Percentiles rank a stretch among this genome's conserved stretches.
Evolutionary conservation across 1,284 basidiomycete species (phyloP).

Genomic region (Inonotus hispidus): DNA sequence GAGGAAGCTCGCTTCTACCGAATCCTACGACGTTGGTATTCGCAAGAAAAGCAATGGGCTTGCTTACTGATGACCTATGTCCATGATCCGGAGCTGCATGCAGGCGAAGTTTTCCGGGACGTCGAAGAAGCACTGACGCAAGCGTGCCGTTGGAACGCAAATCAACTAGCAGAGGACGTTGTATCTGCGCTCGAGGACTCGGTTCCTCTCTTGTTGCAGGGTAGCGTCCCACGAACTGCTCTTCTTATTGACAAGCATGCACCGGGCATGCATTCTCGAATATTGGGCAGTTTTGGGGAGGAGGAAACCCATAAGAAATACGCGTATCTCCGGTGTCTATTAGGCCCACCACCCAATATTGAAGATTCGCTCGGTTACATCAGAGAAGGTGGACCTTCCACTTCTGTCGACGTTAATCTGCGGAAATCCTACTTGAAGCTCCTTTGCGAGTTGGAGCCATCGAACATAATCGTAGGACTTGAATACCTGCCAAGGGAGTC

Average conservation of each 20-base stretch:
- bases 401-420: conserved; percentile 30
- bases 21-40: conserved; percentile 79
- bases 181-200: conserved; percentile 45
- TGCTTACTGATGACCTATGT: conserved; percentile 69
- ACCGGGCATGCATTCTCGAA: conserved; percentile 57
- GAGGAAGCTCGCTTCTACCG: conserved; percentile 85
- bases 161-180: conserved; percentile 48
- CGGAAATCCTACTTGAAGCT: conserved; percentile 66
- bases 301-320: conserved; percentile 55
- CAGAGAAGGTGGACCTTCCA: conserved; percentile 26
- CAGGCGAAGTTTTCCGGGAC: conserved; percentile 56
- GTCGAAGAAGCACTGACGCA: conserved; percentile 58
- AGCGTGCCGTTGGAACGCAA: conserved; percentile 41
- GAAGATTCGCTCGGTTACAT: conserved; percentile 31
- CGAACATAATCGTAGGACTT: conserved; percentile 62
- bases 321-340: conserved; percentile 73
- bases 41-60: conserved; percentile 73
- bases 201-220: conserved; percentile 59
- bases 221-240: conserved; percentile 65
- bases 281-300: conserved; percentile 43
- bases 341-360: conserved; percentile 51
- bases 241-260: conserved; percentile 67
- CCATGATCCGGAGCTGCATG: conserved; percentile 65
- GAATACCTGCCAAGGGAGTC: conserved; percentile 48
- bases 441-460: conserved; percentile 67